Conservation (phyloP, 306 rosid species). For the Quercus rubra region DNA sequence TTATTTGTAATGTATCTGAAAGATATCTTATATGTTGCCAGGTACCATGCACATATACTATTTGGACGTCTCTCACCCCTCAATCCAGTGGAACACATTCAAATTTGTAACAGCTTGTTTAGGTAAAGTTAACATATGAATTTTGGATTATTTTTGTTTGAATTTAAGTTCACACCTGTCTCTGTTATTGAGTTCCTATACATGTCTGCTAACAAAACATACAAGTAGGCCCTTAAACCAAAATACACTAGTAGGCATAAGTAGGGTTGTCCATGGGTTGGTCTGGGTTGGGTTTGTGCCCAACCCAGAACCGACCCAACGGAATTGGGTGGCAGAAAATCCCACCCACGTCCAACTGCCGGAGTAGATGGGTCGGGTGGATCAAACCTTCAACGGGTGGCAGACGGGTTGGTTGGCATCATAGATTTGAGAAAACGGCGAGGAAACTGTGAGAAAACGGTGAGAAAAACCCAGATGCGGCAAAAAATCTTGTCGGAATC, state of each 20-base stretch:
- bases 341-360: too few relatives aligned
- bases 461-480: too few relatives aligned
- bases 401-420: fast-evolving
- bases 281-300: too few relatives aligned
- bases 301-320: too few relatives aligned
- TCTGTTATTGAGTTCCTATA: background rate
- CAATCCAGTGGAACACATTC: conserved; percentile 83
- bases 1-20: conserved; percentile 2
- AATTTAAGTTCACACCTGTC: background rate
- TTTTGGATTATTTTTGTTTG: background rate
- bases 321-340: too few relatives aligned
- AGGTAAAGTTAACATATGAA: conserved; percentile 50
- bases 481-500: too few relatives aligned
- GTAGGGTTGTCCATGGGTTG: too few relatives aligned
- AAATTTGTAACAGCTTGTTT: conserved; percentile 79
- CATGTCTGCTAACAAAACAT: background rate
- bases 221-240: background rate
- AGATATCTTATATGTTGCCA: conserved; percentile 24
- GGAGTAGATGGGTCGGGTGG: too few relatives aligned
- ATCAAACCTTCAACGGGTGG: too few relatives aligned
- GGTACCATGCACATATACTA: conserved; percentile 82
- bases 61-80: conserved; percentile 76
- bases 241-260: too few relatives aligned
- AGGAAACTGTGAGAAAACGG: too few relatives aligned
- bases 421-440: too few relatives aligned